These are phyloP conservation scores for Auriscalpium microsporum DNA, from an alignment of 768 basidiomycete genomes.

Conservation along the genomic window DNA sequence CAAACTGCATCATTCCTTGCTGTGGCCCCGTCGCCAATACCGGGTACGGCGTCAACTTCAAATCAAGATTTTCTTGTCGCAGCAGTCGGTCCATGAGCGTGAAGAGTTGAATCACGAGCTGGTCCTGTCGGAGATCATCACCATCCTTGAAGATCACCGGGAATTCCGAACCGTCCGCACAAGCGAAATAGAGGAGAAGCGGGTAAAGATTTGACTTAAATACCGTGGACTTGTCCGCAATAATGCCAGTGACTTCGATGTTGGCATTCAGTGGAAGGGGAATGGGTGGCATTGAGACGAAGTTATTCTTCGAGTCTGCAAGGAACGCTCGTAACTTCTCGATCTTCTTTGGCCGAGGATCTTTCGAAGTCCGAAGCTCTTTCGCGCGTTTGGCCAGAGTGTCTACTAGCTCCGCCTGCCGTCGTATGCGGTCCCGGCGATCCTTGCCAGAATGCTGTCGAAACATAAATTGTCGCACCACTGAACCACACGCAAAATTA, in stretches of 20 bases:
- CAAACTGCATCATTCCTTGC: conserved; percentile 96
- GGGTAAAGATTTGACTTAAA: conserved; percentile 98
- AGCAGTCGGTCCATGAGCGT: conserved; percentile 94
- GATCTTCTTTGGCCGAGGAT: conserved; percentile 93
- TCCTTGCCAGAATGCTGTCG: conserved; percentile 55
- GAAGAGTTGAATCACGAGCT: conserved; percentile 96
- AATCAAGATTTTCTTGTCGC: conserved; percentile 89
- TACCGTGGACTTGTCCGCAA: conserved; percentile 85
- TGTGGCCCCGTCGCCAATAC: conserved; percentile 87
- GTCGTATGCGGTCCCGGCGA: conserved; percentile 78
- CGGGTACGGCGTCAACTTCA: conserved; percentile 85
- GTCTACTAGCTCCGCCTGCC: conserved; percentile 86
- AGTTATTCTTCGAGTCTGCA: conserved; percentile 75
- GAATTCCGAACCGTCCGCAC: conserved; percentile 76
- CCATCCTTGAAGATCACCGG: conserved; percentile 98
- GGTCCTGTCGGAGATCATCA: conserved; percentile 97
- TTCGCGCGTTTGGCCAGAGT: conserved; percentile 78
- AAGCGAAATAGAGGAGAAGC: conserved; percentile 83
- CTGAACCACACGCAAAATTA: not conserved
- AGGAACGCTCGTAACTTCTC: conserved; percentile 86
- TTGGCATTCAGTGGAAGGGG: conserved; percentile 90
- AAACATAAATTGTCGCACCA: not conserved
- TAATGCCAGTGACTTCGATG: conserved; percentile 77
- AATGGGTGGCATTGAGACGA: conserved; percentile 70
- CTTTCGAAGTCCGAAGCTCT: conserved; percentile 84